A percentile compares a stretch with the other conserved stretches of the same genome.
These are phyloP conservation scores for Haematococcus lacustris DNA, from an alignment of 139 green algal species.

Conservation along the genomic window DNA sequence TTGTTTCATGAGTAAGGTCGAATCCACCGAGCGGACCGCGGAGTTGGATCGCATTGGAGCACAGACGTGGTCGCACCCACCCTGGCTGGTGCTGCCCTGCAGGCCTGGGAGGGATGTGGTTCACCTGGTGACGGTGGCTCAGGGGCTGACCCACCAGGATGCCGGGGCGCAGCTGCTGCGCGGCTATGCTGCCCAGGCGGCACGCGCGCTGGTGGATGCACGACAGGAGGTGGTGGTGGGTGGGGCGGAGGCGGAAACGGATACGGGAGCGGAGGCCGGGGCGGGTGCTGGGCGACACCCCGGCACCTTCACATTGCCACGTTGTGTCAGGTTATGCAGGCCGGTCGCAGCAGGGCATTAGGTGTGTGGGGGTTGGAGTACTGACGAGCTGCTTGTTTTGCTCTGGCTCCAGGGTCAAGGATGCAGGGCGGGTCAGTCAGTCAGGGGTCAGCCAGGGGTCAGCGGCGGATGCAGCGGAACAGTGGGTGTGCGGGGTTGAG, in stretches of 20 bases:
- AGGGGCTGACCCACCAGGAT: background rate
- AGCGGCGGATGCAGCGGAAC: no score
- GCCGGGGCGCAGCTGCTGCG: background rate
- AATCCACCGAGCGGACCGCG: no score
- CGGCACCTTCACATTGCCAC: background rate
- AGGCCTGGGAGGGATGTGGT: background rate
- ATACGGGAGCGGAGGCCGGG: no score
- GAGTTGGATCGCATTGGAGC: no score
- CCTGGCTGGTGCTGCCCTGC: no score
- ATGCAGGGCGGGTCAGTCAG: no score
- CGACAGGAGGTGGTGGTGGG: background rate
- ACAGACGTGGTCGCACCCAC: no score
- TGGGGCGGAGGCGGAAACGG: background rate
- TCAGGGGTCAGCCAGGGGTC: no score
- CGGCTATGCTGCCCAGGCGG: background rate
- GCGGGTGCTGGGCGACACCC: background rate
- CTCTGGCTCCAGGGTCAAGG: no score
- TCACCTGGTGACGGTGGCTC: constrained; percentile 1
- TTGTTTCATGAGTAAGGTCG: no score
- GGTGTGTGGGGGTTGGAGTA: background rate
- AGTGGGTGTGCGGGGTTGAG: background rate
- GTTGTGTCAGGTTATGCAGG: background rate
- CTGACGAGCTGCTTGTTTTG: background rate
- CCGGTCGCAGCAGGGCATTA: background rate
- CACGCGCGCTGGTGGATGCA: background rate